Evolutionary conservation across 768 basidiomycete species (phyloP).

Genomic region (Psilocybe cyanescens): DNA sequence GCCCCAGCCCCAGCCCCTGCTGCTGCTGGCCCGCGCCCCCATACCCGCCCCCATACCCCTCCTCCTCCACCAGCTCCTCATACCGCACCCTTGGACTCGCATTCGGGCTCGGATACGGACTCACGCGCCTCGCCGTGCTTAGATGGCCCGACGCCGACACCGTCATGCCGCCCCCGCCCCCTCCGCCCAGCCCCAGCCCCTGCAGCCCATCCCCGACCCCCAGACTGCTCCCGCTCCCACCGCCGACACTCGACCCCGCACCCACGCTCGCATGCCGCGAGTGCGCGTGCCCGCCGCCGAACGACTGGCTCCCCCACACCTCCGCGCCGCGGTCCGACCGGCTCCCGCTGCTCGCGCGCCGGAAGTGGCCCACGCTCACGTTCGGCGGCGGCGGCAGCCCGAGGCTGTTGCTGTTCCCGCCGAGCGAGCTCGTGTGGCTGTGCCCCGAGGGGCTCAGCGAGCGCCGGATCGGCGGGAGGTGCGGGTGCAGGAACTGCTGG

Average conservation of each 20-base stretch:
- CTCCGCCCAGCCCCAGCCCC: slow-evolving; percentile 11
- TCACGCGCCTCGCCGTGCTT: slow-evolving; percentile 37
- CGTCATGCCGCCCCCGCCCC: background rate
- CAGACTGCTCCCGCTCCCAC: background rate
- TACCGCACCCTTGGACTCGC: slow-evolving; percentile 62
- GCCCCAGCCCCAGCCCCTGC: slow-evolving; percentile 13
- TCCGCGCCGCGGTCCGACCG: slow-evolving; percentile 44
- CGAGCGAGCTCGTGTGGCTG: slow-evolving; percentile 3
- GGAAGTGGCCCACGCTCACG: slow-evolving; percentile 34
- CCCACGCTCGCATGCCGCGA: slow-evolving; percentile 28
- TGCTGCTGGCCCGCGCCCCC: background rate
- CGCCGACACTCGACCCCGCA: slow-evolving; percentile 19
- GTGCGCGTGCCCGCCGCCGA: background rate
- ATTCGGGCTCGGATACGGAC: slow-evolving; percentile 71
- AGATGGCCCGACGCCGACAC: background rate
- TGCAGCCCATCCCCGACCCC: background rate
- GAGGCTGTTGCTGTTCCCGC: background rate
- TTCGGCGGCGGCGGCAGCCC: slow-evolving; percentile 11
- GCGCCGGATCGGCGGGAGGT: slow-evolving; percentile 12
- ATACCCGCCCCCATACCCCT: slow-evolving; percentile 7
- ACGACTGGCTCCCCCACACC: slow-evolving; percentile 25
- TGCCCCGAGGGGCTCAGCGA: background rate
- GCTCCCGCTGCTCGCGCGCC: slow-evolving; percentile 46
- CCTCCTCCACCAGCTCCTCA: slow-evolving; percentile 47
- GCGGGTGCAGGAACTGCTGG: slow-evolving; percentile 10